phyloP scores from a whole-genome alignment of 441 rosid genomes.

The Gossypium gossypioides region DNA sequence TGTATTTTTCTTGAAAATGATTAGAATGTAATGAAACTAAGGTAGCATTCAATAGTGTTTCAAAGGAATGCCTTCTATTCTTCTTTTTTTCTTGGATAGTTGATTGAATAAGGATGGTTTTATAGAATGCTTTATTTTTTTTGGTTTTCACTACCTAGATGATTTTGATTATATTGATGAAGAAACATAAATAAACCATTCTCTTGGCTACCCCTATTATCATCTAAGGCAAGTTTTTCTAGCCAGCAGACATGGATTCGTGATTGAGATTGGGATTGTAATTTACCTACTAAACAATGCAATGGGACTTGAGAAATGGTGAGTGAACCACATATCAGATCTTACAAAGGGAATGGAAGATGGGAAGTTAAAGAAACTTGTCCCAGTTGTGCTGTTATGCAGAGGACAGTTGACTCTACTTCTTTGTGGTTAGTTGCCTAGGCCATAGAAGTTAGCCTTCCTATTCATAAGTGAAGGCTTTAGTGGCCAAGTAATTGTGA shows the following conservation, averaged over 20 bases:
- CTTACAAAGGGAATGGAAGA: neutral
- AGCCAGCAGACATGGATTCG: neutral
- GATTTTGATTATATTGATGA: neutral
- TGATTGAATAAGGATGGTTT: neutral
- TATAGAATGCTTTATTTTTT: neutral
- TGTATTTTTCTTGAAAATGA: neutral
- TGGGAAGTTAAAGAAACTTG: neutral
- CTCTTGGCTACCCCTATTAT: neutral
- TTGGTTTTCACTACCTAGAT: neutral
- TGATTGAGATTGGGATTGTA: neutral
- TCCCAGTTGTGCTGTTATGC: neutral
- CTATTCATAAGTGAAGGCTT: constrained; percentile 9
- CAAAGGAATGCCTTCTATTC: neutral
- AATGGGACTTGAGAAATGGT: neutral
- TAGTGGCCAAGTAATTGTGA: neutral
- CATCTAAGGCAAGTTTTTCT: neutral
- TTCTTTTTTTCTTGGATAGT: neutral
- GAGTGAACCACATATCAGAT: neutral
- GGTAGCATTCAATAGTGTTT: neutral
- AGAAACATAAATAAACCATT: neutral
- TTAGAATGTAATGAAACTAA: neutral
- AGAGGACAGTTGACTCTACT: constrained; percentile 17
- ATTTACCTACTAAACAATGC: neutral
- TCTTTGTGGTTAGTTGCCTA: neutral
- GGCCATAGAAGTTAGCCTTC: neutral